Evolutionary conservation across 2,329 filamentous ascomycete genomes (phyloP), one percentile per base, ranked within the genome.

Genomic region (Clonostachys rosea): DNA sequence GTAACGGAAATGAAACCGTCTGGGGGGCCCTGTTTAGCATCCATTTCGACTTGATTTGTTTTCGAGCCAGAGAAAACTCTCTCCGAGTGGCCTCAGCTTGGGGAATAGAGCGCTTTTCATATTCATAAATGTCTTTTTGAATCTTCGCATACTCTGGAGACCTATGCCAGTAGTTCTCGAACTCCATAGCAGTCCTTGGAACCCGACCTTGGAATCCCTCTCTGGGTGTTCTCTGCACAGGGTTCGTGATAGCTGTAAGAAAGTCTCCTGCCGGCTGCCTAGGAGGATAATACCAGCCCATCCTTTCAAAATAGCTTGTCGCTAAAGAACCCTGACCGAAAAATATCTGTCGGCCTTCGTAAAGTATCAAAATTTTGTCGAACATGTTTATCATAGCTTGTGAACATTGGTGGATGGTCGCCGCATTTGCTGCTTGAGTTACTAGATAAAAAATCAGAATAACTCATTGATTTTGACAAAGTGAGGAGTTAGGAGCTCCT

Each of bases 261-360:
- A 89, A 89, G 59, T 89, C 86, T 2, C 84, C 78, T 0, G 84
- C 87, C 0, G 85, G 89, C 52, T 82, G 64, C 5, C 70, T 58
- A 1, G 60, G 55, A 0, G 68, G 66, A 17, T 62, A 44, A 3
- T 40, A 34, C 34, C 43, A 16, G 3, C 44, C 48, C 40, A 49
- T 42, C 13, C 72, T 64, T 48, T 79, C 66, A 54, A 87, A 87
- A 59, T 81, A 86, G 8, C 66, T 56, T 52, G 74, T 81, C 2
- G 83, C 83, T 6, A 75, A 65, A 13, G 70, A 67, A 1, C 73
- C 73, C 7, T 66, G 68, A 9, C 84, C 84, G 52, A 82, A 87
- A 64, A 75, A 87, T 46, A 85, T 79, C 55, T 84, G 81, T 48
- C 78, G 76, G 7, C 83, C 84, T 53, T 85, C 77, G 56, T 86